These are phyloP conservation scores for Suillus subalutaceus DNA, from an alignment of 768 basidiomycete species.

Conservation along the genomic window DNA sequence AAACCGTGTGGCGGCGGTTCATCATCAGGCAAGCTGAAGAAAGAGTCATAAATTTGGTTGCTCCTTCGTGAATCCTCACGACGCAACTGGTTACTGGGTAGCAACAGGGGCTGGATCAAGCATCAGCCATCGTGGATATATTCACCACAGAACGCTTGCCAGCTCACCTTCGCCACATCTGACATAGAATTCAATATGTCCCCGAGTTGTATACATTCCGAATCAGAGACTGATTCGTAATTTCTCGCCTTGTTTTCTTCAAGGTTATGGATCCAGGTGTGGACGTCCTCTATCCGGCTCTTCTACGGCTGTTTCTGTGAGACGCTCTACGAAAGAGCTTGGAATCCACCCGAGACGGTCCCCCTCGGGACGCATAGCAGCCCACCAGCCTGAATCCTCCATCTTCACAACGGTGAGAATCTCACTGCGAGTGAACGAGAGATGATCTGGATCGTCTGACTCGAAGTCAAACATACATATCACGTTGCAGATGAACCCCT, in stretches of 20 bases:
- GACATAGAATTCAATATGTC: background rate
- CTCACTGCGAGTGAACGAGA: constrained; percentile 67
- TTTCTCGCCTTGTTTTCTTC: constrained; percentile 48
- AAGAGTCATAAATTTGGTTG: constrained; percentile 10
- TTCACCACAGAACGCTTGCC: background rate
- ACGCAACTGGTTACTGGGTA: background rate
- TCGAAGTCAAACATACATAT: constrained; percentile 71
- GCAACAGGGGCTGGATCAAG: background rate
- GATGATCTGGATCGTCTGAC: constrained; percentile 60
- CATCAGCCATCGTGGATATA: background rate
- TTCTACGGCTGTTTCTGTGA: constrained; percentile 29
- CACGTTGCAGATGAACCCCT: constrained; percentile 39
- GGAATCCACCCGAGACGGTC: constrained; percentile 76
- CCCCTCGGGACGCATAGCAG: constrained; percentile 60
- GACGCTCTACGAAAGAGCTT: constrained; percentile 62
- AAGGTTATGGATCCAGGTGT: constrained; percentile 41
- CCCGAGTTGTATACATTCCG: background rate
- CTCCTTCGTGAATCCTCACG: background rate
- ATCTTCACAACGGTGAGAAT: constrained; percentile 68
- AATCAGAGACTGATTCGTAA: constrained; percentile 10
- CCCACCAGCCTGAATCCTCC: constrained; percentile 83
- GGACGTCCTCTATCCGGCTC: constrained; percentile 7
- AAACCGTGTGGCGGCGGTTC: constrained; percentile 13
- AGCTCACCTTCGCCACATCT: background rate
- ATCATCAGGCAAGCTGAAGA: constrained; percentile 13